Evolutionary conservation across 1,284 basidiomycete species (phyloP).

Genomic region (Ustilago cynodontis): DNA sequence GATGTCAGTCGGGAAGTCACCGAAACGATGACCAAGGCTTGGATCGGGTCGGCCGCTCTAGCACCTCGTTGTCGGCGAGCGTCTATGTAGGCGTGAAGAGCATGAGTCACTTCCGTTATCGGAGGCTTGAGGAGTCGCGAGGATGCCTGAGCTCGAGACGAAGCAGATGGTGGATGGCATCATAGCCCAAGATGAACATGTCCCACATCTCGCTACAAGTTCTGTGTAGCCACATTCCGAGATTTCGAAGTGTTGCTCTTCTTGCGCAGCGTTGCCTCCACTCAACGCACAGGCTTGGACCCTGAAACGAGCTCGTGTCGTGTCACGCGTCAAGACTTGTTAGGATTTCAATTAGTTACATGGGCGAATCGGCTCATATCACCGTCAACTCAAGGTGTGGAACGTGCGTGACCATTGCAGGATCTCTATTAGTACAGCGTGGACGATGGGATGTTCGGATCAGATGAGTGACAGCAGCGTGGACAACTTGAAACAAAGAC

Average conservation of each 20-base stretch:
- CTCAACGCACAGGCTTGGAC: constrained; percentile 17
- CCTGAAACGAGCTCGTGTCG: constrained; percentile 37
- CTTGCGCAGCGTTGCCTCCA: constrained; percentile 11
- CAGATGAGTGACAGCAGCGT: background rate
- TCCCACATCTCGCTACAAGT: background rate
- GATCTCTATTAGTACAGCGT: constrained; percentile 33
- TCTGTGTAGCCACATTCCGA: background rate
- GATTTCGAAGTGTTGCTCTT: constrained; percentile 30
- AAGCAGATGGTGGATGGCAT: background rate
- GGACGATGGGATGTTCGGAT: background rate
- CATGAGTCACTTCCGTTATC: background rate
- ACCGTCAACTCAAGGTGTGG: too few relatives aligned
- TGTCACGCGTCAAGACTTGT: constrained; percentile 35
- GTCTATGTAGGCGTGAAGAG: background rate
- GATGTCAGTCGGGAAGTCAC: background rate
- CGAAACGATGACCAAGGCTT: background rate
- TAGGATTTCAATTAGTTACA: constrained; percentile 1
- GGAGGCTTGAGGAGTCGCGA: background rate
- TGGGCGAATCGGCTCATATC: background rate
- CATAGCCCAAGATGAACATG: background rate
- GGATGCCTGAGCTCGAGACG: background rate
- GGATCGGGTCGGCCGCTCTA: background rate
- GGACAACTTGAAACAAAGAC: too few relatives aligned
- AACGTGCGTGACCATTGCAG: constrained; percentile 24
- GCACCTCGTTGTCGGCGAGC: background rate